Evolutionary conservation across 192 early-diverging fungal genomes (phyloP).

Genomic region (Obelidium mucronatum): DNA sequence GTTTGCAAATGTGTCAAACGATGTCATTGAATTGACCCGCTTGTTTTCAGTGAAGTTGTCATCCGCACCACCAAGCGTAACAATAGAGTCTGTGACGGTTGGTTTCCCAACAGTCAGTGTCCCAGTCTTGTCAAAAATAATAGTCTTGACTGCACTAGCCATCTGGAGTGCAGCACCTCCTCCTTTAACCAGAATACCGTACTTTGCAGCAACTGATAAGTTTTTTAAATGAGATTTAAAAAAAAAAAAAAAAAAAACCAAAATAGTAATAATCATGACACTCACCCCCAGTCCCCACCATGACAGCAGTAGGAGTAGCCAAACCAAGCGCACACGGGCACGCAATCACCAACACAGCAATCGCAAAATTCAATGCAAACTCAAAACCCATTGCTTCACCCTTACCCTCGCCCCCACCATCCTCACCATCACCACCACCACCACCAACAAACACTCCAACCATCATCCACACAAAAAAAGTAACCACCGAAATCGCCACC

Average conservation of each 20-base stretch:
- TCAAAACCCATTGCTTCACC: too few relatives aligned
- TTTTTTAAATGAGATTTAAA: neutral
- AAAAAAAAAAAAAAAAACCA: slow-evolving; percentile 1
- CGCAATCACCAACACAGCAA: slow-evolving; percentile 95
- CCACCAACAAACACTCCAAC: neutral
- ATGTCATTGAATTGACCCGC: neutral
- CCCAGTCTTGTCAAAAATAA: slow-evolving; percentile 89
- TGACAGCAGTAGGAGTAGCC: slow-evolving; percentile 96
- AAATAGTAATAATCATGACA: too few relatives aligned
- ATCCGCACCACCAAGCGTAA: neutral
- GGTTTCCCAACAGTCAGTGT: slow-evolving; percentile 80
- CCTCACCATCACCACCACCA: neutral
- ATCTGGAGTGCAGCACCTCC: slow-evolving; percentile 78
- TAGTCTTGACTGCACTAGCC: slow-evolving; percentile 62
- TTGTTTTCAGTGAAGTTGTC: too few relatives aligned
- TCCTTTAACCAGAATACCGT: slow-evolving; percentile 89
- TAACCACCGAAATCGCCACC: slow-evolving; percentile 69
- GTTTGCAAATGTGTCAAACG: neutral
- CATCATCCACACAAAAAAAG: slow-evolving; percentile 78
- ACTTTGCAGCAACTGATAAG: slow-evolving; percentile 81
- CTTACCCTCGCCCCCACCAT: too few relatives aligned
- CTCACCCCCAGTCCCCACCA: slow-evolving; percentile 92
- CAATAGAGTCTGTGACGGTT: slow-evolving; percentile 51
- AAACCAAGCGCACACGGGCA: slow-evolving; percentile 97
- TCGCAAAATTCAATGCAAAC: slow-evolving; percentile 47